Evolutionary conservation across 169 alveolate species (phyloP).

Genomic region (Besnoitia besnoiti): DNA sequence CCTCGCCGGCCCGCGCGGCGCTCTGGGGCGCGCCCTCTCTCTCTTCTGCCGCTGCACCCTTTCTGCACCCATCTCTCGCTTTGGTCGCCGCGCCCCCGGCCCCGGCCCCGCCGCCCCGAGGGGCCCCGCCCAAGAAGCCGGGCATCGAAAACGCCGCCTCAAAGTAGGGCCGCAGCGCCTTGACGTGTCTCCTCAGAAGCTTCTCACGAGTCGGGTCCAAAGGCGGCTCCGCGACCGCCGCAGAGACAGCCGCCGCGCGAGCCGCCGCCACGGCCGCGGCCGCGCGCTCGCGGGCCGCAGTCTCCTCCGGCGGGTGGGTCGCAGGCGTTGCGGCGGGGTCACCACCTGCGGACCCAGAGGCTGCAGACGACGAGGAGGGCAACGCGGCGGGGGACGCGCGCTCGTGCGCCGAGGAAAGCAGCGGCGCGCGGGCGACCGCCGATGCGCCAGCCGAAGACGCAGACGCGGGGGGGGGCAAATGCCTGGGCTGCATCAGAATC

Average conservation of each 20-base stretch:
- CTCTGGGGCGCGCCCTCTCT: background rate
- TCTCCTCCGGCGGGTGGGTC: background rate
- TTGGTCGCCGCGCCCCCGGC: too few relatives aligned
- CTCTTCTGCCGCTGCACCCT: background rate
- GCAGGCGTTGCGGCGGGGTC: background rate
- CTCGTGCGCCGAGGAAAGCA: background rate
- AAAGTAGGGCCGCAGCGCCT: background rate
- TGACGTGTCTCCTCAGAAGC: background rate
- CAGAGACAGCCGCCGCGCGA: background rate
- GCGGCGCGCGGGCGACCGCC: background rate
- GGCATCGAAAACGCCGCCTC: background rate
- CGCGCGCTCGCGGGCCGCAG: background rate
- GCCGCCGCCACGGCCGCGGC: conserved; percentile 21
- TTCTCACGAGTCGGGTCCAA: background rate
- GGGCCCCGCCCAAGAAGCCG: too few relatives aligned
- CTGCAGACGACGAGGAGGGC: background rate
- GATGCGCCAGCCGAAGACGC: background rate
- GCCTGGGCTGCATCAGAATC: background rate
- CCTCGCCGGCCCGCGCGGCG: background rate
- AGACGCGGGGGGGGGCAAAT: background rate
- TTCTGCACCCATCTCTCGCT: background rate
- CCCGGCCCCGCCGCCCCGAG: background rate
- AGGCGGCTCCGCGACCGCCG: conserved; percentile 5
- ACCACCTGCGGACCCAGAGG: background rate
- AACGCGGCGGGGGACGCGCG: background rate